These are phyloP conservation scores for Beauveria rudraprayagi DNA, from an alignment of 2,329 filamentous ascomycete species.

Conservation along the genomic window DNA sequence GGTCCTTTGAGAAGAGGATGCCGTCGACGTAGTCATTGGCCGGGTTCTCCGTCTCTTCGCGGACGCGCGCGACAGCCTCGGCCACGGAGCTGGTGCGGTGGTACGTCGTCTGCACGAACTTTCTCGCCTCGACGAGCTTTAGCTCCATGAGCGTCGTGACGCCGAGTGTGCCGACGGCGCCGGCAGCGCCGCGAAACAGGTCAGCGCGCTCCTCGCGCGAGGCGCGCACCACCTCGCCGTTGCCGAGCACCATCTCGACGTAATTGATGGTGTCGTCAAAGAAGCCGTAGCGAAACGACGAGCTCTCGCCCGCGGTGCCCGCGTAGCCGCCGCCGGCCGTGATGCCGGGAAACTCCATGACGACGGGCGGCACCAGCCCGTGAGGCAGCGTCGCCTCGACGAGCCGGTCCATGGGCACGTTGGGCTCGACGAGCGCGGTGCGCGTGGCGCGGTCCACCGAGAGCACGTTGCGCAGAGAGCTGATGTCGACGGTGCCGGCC, in stretches of 20 bases:
- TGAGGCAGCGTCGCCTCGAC: conserved; percentile 58
- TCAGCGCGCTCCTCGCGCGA: conserved; percentile 38
- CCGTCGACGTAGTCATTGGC: conserved; percentile 65
- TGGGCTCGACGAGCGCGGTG: conserved; percentile 64
- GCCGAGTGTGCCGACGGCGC: conserved; percentile 60
- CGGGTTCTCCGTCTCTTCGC: conserved; percentile 34
- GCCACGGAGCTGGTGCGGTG: conserved; percentile 41
- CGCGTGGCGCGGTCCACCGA: conserved; percentile 46
- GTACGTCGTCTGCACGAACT: conserved; percentile 57
- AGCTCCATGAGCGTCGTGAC: conserved; percentile 61
- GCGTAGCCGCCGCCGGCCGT: conserved; percentile 65
- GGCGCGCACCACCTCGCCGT: conserved; percentile 53
- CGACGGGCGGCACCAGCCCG: conserved; percentile 60
- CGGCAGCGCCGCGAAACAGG: conserved; percentile 57
- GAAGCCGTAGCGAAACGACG: conserved; percentile 61
- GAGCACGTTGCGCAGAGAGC: conserved; percentile 54
- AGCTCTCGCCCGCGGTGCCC: conserved; percentile 64
- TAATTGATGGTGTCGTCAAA: conserved; percentile 57
- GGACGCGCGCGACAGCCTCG: conserved; percentile 40
- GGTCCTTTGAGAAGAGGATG: conserved; percentile 54
- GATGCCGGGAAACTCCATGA: conserved; percentile 72
- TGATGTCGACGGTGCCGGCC: conserved; percentile 51
- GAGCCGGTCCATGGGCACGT: conserved; percentile 66
- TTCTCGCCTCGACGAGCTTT: conserved; percentile 49
- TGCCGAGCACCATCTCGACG: conserved; percentile 62